These are phyloP conservation scores for Maudiozyma pseudohumilis DNA, from an alignment of 805 yeast genomes.

Conservation along the genomic window DNA sequence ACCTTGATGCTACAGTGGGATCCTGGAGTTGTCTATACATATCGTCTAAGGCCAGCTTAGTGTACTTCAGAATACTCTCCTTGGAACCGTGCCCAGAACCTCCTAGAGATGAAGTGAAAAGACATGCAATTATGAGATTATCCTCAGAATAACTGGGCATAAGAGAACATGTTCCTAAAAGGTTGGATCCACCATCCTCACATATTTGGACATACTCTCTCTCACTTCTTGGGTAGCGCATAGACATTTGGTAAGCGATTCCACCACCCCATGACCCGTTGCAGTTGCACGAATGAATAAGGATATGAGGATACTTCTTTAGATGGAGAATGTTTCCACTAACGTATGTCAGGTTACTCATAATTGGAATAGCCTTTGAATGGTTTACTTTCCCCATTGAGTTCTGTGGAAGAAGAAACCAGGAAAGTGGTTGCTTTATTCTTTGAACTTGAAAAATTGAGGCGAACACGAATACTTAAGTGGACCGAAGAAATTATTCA, in stretches of 20 bases:
- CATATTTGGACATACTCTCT: conserved; percentile 32
- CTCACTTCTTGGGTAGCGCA: conserved; percentile 49
- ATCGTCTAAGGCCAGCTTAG: conserved; percentile 41
- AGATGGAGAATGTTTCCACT: conserved; percentile 15
- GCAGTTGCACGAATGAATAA: conserved; percentile 77
- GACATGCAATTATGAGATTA: conserved; percentile 42
- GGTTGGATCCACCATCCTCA: conserved; percentile 12
- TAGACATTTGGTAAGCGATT: conserved; percentile 50
- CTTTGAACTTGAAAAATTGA: too few relatives aligned
- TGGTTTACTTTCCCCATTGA: too few relatives aligned
- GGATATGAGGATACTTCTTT: conserved; percentile 30
- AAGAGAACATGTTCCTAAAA: conserved; percentile 38
- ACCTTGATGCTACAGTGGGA: conserved; percentile 4
- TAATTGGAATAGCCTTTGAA: too few relatives aligned
- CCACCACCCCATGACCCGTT: conserved; percentile 83
- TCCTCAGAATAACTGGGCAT: conserved; percentile 17
- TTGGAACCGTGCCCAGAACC: conserved; percentile 34
- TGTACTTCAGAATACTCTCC: conserved; percentile 39
- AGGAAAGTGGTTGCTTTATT: too few relatives aligned
- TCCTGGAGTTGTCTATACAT: conserved; percentile 19
- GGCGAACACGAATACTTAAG: too few relatives aligned
- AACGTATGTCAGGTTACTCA: conserved; percentile 12
- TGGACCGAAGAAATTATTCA: too few relatives aligned
- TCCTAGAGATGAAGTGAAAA: conserved; percentile 60
- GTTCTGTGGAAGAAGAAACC: too few relatives aligned